Base-by-base conservation (phyloP, 495 filamentous ascomycete genomes). In the Talaromyces wortmannii region DNA sequence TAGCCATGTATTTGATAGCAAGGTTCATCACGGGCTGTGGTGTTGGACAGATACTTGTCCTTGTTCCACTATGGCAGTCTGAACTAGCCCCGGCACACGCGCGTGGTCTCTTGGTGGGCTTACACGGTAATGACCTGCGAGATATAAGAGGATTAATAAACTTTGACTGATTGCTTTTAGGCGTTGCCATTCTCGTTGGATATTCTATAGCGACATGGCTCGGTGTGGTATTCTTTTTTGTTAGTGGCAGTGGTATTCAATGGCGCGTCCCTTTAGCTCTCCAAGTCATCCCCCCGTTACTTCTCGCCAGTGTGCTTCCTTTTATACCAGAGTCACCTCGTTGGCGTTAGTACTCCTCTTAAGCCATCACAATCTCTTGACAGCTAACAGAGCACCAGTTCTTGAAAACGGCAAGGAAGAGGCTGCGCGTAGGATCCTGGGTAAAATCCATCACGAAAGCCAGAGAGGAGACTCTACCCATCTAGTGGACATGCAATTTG, bases 281-380 rank as follows among this genome's bases (percentile, higher is more conserved):
- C 8, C 82, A 86, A 55, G 71, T 85, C 64, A 79, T 84, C 31
- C 84, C 83, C 57, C 78, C 80, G 4, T 67, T 74, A 0, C 69
- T 85, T 16, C 79, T 85, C 53, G 73, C 81, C 52, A 52, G 71
- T 53, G 67, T 82, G 42, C 71, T 76, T n/a, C 75, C 84, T 56
- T 72, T 81, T 55, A 71, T 79, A 29, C 74, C 68, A 36, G 82
- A 85, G 62, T 80, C 78, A 8, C 78, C 78, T 30, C 75, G 78
- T 57, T 81, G 68, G 55, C 77, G 13, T 69, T 71, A 68, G 82
- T 58, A 67, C 70, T 71, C 47, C 50, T 55, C 18, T 86, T 90
- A 66, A 70, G 89, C 13, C 82, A 85, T 18, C 86, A 91, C 61
- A 86, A 90, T 57, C 55, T 60, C 7, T 62, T 67, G 18, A 85